Evolutionary conservation across 2,329 filamentous ascomycete species (phyloP).

Genomic region (Arthrinium phaeospermum): DNA sequence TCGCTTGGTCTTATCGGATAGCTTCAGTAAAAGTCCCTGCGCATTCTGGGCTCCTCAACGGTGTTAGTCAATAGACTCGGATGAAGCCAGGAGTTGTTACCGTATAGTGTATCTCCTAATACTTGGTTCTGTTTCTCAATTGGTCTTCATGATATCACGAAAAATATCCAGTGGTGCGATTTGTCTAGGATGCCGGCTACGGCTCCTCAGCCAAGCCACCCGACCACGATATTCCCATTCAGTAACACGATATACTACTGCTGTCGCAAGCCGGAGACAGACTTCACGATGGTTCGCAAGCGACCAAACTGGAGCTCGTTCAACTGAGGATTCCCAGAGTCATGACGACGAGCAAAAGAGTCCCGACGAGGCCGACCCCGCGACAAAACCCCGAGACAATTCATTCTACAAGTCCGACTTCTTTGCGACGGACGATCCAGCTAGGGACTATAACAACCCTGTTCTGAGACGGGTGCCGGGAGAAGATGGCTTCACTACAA

Average conservation of each 20-base stretch:
- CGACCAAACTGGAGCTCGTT: conserved; percentile 5
- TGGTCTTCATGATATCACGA: conserved; percentile 42
- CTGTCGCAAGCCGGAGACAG: conserved; percentile 8
- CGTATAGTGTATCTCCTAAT: background rate
- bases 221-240: conserved; percentile 25
- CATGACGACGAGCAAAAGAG: background rate
- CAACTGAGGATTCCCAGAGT: background rate
- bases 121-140: background rate
- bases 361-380: background rate
- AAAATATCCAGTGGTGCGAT: conserved; percentile 41
- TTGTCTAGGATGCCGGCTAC: conserved; percentile 47
- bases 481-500: conserved; percentile 6
- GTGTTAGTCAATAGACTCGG: background rate
- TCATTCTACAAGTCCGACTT: conserved; percentile 2
- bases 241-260: conserved; percentile 5
- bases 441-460: background rate
- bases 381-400: background rate
- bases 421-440: background rate
- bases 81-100: background rate
- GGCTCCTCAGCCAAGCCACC: conserved; percentile 35
- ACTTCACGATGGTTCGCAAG: conserved; percentile 22
- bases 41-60: background rate
- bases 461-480: background rate
- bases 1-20: background rate
- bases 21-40: conserved; percentile 8